Percentiles rank a stretch among this genome's conserved stretches.
Evolutionary conservation across 148 eudicot genomes (phyloP).

Genomic region (Chenopodium formosanum): DNA sequence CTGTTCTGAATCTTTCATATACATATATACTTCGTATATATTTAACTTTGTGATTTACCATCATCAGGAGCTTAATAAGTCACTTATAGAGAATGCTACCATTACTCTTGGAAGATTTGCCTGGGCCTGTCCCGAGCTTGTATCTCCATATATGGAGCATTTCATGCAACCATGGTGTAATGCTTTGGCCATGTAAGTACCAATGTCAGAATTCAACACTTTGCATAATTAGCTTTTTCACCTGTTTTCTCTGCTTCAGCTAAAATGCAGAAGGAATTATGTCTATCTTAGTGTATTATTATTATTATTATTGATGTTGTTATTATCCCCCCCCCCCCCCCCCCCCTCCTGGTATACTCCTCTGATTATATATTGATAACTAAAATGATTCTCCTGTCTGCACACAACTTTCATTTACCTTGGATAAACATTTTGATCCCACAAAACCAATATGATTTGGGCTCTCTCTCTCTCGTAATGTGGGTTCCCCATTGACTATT

Average conservation of each 20-base stretch:
- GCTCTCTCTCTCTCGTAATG: background rate
- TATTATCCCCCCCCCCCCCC: too few species aligned
- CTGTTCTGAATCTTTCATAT: conserved; percentile 6
- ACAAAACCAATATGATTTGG: background rate
- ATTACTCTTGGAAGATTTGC: conserved; percentile 95
- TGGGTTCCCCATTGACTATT: too few species aligned
- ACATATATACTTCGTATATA: background rate
- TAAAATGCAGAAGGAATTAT: too few species aligned
- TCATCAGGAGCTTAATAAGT: conserved; percentile 82
- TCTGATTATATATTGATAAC: too few species aligned
- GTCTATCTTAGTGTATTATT: too few species aligned
- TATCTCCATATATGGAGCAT: conserved; percentile 95
- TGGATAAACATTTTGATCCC: too few species aligned
- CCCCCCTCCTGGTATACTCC: too few species aligned
- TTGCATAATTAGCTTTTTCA: background rate
- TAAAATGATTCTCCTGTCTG: background rate
- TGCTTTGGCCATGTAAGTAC: conserved; percentile 79
- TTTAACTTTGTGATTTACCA: conserved; percentile 13
- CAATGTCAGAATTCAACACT: conserved; percentile 1
- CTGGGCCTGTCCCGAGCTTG: conserved; percentile 95
- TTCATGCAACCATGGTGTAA: conserved; percentile 92
- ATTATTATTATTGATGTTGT: too few species aligned
- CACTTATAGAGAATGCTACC: conserved; percentile 88
- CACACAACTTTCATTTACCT: background rate
- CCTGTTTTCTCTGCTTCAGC: background rate